These are phyloP conservation scores for Xylariaceae sp. DNA, from an alignment of 2,329 filamentous ascomycete genomes.

Conservation along the genomic window DNA sequence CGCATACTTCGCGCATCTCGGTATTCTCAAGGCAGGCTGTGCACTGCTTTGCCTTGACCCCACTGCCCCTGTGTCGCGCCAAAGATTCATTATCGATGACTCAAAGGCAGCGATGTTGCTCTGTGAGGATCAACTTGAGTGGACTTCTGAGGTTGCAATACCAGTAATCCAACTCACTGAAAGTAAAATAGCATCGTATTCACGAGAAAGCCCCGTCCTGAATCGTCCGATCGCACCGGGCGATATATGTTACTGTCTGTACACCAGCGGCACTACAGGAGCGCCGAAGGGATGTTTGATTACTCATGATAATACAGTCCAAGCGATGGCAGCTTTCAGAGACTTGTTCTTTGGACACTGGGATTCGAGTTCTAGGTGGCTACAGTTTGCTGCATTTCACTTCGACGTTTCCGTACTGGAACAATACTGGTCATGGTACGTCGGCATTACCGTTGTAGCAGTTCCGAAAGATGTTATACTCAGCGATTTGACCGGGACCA, in stretches of 20 bases:
- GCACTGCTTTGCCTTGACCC: slow-evolving; percentile 79
- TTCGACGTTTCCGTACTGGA: slow-evolving; percentile 93
- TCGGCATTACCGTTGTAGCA: slow-evolving; percentile 78
- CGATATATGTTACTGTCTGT: slow-evolving; percentile 75
- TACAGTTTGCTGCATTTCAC: slow-evolving; percentile 92
- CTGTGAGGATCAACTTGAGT: slow-evolving; percentile 37
- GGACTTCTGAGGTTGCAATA: slow-evolving; percentile 34
- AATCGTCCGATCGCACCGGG: slow-evolving; percentile 39
- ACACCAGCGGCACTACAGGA: slow-evolving; percentile 84
- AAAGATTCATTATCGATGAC: slow-evolving; percentile 73
- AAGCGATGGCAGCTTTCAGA: slow-evolving; percentile 85
- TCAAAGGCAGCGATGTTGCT: slow-evolving; percentile 63
- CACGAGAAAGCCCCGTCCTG: slow-evolving; percentile 21
- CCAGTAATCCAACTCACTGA: slow-evolving; percentile 34
- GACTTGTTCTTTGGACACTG: slow-evolving; percentile 72
- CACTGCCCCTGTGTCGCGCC: slow-evolving; percentile 65
- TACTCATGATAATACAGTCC: slow-evolving; percentile 82
- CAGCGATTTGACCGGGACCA: slow-evolving; percentile 72
- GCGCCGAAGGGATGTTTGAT: slow-evolving; percentile 85
- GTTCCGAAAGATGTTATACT: slow-evolving; percentile 81
- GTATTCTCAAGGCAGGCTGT: slow-evolving; percentile 77
- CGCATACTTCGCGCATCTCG: slow-evolving; percentile 77
- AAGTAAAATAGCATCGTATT: slow-evolving; percentile 23
- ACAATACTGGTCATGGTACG: slow-evolving; percentile 94
- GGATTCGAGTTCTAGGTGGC: slow-evolving; percentile 69